Conservation (phyloP, 305 asterid species). For the Fraxinus greggii region DNA sequence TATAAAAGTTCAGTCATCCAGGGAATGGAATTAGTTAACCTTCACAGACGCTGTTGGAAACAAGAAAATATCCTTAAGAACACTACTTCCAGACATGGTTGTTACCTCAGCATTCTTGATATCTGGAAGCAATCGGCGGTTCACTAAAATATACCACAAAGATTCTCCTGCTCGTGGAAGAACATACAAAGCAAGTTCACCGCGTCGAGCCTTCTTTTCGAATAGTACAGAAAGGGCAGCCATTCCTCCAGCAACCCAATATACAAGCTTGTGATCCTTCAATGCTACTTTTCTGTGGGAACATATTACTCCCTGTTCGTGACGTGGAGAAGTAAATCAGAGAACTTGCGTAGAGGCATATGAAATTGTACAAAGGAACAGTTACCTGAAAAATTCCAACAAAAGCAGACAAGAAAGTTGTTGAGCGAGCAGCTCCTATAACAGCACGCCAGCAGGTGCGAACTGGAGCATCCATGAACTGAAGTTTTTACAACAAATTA, state of each 20-base stretch:
- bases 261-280: constrained; percentile 91
- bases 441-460: constrained; percentile 89
- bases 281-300: constrained; percentile 79
- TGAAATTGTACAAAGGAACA: constrained; percentile 18
- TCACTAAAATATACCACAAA: constrained; percentile 87
- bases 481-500: constrained; percentile 3
- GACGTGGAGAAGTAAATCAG: constrained; percentile 40
- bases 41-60: background rate
- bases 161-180: constrained; percentile 99
- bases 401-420: constrained; percentile 88
- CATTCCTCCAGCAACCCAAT: constrained; percentile 88
- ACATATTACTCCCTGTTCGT: constrained; percentile 79
- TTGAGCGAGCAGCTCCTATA: constrained; percentile 85
- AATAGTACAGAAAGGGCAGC: constrained; percentile 86
- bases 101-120: constrained; percentile 94
- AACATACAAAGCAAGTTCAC: constrained; percentile 88
- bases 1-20: constrained; percentile 23
- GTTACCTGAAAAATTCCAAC: constrained; percentile 95
- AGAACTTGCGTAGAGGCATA: constrained; percentile 18
- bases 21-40: background rate
- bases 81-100: background rate
- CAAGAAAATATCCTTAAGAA: background rate
- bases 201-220: constrained; percentile 96
- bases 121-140: constrained; percentile 80
- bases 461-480: constrained; percentile 92